Conservation (phyloP, 257 asterid genomes). For the Nicotiana noctiflora region DNA sequence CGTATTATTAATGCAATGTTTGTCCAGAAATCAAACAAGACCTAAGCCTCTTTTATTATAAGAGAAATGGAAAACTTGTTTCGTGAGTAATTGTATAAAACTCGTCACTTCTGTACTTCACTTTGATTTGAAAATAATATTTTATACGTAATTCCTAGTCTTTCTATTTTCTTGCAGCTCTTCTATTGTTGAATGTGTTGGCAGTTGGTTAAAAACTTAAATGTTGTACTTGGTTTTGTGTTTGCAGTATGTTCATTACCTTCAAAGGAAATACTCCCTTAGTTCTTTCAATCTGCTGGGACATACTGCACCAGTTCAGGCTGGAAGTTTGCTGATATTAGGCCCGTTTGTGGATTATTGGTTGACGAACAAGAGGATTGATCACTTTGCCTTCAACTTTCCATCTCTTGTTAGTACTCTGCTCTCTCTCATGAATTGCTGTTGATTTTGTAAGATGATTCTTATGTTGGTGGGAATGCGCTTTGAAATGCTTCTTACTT, state of each 20-base stretch:
- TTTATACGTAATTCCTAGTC: background rate
- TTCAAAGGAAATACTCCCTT: conserved; percentile 91
- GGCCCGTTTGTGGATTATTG: conserved; percentile 91
- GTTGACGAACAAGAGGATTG: conserved; percentile 88
- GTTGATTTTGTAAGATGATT: background rate
- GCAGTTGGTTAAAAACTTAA: background rate
- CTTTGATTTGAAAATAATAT: background rate
- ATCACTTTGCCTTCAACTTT: conserved; percentile 49
- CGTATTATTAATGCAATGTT: background rate
- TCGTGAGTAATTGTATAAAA: background rate
- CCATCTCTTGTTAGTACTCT: conserved; percentile 58
- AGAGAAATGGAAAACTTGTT: background rate
- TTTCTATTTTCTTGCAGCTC: background rate
- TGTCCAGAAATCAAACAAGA: background rate
- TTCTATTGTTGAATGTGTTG: background rate
- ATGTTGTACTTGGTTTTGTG: background rate
- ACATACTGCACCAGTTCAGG: conserved; percentile 97
- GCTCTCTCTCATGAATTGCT: background rate
- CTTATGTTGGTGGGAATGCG: background rate
- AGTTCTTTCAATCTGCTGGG: conserved; percentile 96
- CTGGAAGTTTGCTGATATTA: conserved; percentile 67
- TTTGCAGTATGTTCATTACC: conserved; percentile 94
- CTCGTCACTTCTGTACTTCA: background rate
- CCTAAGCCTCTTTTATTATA: background rate
- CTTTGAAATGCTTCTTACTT: background rate